phyloP scores from a whole-genome alignment of 441 rosid genomes.

The Gossypium lobatum region DNA sequence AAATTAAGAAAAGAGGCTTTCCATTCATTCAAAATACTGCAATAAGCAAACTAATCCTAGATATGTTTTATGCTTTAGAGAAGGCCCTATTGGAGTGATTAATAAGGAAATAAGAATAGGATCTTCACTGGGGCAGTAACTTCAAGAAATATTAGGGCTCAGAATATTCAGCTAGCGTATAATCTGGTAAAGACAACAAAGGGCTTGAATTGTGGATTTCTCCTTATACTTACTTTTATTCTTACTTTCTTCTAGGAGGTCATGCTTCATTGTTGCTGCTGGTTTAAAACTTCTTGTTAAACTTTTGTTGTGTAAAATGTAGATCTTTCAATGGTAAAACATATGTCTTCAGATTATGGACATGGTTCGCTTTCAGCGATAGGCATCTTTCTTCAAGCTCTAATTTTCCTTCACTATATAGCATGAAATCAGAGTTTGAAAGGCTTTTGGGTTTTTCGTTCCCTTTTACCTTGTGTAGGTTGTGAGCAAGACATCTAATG shows the following conservation, averaged over 20 bases:
- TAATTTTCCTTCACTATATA: constrained; percentile 3
- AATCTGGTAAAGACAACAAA: not conserved
- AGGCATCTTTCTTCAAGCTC: not conserved
- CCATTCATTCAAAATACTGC: not conserved
- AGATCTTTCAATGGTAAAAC: constrained; percentile 4
- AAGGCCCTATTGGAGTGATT: not conserved
- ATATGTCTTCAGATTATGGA: not conserved
- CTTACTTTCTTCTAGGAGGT: not conserved
- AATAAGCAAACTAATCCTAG: not conserved
- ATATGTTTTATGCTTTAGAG: not conserved
- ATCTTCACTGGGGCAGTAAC: not conserved
- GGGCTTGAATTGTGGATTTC: not conserved
- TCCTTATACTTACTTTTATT: not conserved
- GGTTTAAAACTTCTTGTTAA: not conserved
- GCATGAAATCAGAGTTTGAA: not conserved
- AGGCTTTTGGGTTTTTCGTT: not conserved
- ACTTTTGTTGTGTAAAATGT: not conserved
- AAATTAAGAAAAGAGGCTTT: not conserved
- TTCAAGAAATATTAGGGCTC: not conserved
- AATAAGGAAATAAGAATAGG: not conserved
- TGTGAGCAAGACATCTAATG: constrained; percentile 47
- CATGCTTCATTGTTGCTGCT: not conserved
- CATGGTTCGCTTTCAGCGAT: not conserved
- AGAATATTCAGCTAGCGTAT: not conserved
- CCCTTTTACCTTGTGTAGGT: constrained; percentile 37